Evolutionary conservation across 331 rosid genomes (phyloP).

Genomic region (Dryas integrifolia): DNA sequence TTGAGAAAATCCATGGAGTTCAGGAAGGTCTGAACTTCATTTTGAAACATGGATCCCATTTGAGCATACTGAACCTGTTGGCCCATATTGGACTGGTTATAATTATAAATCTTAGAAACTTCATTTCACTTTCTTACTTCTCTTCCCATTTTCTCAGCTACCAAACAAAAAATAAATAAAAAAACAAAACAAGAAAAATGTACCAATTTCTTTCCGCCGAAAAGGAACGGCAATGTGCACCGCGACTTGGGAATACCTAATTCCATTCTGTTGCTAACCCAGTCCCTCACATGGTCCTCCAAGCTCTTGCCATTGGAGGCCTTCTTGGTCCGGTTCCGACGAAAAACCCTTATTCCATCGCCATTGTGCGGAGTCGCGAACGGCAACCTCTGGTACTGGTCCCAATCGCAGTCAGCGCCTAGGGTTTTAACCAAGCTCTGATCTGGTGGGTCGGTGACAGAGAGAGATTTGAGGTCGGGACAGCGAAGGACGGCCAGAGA

Average conservation of each 20-base stretch:
- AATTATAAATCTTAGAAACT: not conserved
- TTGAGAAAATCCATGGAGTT: too few species aligned
- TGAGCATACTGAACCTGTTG: too few species aligned
- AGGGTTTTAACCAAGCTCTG: slow-evolving; percentile 17
- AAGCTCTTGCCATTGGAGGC: slow-evolving; percentile 30
- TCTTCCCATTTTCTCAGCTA: not conserved
- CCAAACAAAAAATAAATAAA: not conserved
- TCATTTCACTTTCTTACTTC: not conserved
- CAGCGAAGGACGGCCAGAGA: slow-evolving; percentile 26
- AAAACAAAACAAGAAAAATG: not conserved
- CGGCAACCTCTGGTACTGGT: slow-evolving; percentile 15
- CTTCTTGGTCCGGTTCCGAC: slow-evolving; percentile 34
- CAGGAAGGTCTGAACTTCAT: too few species aligned
- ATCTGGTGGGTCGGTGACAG: slow-evolving; percentile 29
- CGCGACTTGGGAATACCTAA: slow-evolving; percentile 35
- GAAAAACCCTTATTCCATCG: slow-evolving; percentile 30
- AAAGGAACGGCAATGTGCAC: slow-evolving; percentile 45
- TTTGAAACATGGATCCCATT: too few species aligned
- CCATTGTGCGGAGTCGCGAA: slow-evolving; percentile 9
- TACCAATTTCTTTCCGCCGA: slow-evolving; percentile 44
- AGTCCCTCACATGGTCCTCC: slow-evolving; percentile 41
- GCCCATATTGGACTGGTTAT: too few species aligned
- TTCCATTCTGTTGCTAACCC: slow-evolving; percentile 37
- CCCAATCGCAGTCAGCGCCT: slow-evolving; percentile 10
- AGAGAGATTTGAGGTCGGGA: slow-evolving; percentile 26